Conservation (phyloP, 805 yeast genomes). For the Nakazawaea molendinolei region DNA sequence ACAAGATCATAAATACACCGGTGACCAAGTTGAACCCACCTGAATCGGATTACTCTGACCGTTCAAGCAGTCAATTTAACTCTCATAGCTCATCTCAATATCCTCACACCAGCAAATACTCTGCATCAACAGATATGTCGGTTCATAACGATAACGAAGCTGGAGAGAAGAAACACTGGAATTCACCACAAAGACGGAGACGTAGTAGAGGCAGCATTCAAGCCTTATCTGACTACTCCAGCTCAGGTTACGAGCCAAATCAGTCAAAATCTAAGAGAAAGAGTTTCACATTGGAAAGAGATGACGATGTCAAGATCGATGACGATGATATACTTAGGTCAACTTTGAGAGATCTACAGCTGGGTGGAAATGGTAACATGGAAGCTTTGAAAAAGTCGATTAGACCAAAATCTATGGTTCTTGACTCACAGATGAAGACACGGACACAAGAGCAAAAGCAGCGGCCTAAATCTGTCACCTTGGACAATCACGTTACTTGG, state of each 20-base stretch:
- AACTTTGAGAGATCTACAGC: slow-evolving; percentile 38
- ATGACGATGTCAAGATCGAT: background rate
- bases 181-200: slow-evolving; percentile 34
- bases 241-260: slow-evolving; percentile 4
- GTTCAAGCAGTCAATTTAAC: slow-evolving; percentile 15
- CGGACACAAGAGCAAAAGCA: background rate
- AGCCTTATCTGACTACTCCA: slow-evolving; percentile 8
- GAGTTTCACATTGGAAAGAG: background rate
- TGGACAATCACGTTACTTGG: background rate
- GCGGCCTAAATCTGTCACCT: slow-evolving; percentile 3
- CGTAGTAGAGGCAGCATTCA: slow-evolving; percentile 17
- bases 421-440: slow-evolving; percentile 5
- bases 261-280: background rate
- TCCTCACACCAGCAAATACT: slow-evolving; percentile 13
- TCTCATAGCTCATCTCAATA: slow-evolving; percentile 23
- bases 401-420: slow-evolving; percentile 23
- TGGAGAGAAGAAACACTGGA: slow-evolving; percentile 25
- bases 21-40: slow-evolving; percentile 5
- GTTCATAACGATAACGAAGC: slow-evolving; percentile 13
- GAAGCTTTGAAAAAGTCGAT: slow-evolving; percentile 30
- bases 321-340: slow-evolving; percentile 45
- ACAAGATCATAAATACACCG: background rate
- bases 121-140: slow-evolving; percentile 25
- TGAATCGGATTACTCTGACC: slow-evolving; percentile 6
- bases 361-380: slow-evolving; percentile 37